Percentiles rank a stretch among this genome's conserved stretches.
These are phyloP conservation scores for Jimgerdemannia lactiflua DNA, from an alignment of 192 early-diverging fungal genomes.

Conservation along the genomic window DNA sequence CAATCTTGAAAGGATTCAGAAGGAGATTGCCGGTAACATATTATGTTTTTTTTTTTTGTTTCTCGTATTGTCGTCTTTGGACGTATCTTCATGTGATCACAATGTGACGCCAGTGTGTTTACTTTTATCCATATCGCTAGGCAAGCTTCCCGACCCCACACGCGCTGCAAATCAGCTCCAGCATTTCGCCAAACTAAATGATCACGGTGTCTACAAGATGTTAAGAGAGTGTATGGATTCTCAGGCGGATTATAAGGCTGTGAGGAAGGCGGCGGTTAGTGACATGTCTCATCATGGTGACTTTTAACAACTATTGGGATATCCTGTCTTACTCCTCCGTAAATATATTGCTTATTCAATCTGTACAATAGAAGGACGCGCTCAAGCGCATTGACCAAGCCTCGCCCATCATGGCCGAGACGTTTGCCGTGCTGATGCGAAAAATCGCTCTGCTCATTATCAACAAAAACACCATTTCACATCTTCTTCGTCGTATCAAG, in stretches of 20 bases:
- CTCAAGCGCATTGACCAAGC: conserved; percentile 62
- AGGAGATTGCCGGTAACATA: conserved; percentile 48
- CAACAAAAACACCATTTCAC: conserved; percentile 62
- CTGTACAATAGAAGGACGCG: conserved; percentile 46
- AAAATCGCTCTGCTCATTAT: conserved; percentile 72
- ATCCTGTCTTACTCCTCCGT: too few species aligned
- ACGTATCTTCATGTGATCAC: too few species aligned
- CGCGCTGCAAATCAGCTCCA: conserved; percentile 59
- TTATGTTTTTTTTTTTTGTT: conserved; percentile 9
- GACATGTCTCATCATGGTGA: not conserved
- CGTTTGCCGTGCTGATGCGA: conserved; percentile 71
- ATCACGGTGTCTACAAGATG: conserved; percentile 61
- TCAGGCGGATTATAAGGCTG: conserved; percentile 61
- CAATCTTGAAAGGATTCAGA: conserved; percentile 49
- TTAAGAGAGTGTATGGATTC: conserved; percentile 74
- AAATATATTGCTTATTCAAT: too few species aligned
- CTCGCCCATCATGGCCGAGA: conserved; percentile 59
- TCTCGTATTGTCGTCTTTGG: not conserved
- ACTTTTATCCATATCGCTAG: not conserved
- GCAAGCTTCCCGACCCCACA: conserved; percentile 57
- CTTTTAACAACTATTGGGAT: not conserved
- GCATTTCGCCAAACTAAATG: conserved; percentile 70
- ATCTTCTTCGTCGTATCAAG: conserved; percentile 52
- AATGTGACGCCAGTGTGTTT: not conserved
- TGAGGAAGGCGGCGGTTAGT: conserved; percentile 62